These are phyloP conservation scores for Anethum foeniculum DNA, from an alignment of 140 eudicot genomes.

Conservation along the genomic window DNA sequence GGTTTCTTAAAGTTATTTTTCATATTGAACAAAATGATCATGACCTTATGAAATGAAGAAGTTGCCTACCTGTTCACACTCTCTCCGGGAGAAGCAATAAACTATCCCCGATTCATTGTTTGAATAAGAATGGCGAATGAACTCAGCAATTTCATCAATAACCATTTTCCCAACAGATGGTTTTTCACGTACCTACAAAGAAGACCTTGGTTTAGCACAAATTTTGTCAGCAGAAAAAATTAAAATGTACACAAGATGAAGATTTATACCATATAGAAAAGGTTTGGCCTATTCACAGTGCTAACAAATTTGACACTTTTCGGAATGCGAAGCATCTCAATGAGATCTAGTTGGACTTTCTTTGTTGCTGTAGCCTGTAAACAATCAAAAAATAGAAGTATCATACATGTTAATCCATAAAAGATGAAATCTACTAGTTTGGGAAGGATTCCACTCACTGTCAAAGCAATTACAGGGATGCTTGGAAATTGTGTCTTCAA, in stretches of 20 bases:
- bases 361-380: conserved; percentile 90
- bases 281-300: conserved; percentile 94
- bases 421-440: background rate
- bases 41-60: background rate
- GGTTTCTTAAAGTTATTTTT: background rate
- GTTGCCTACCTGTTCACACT: conserved; percentile 79
- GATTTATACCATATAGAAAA: conserved; percentile 78
- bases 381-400: conserved; percentile 5
- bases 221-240: conserved; percentile 8
- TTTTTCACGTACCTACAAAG: conserved; percentile 77
- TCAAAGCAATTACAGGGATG: conserved; percentile 88
- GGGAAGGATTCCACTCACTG: conserved; percentile 39
- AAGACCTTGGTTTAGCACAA: conserved; percentile 12
- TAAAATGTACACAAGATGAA: conserved; percentile 7
- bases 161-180: conserved; percentile 79
- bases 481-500: conserved; percentile 94
- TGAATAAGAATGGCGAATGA: conserved; percentile 61
- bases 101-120: conserved; percentile 95
- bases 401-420: background rate
- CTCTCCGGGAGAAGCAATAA: conserved; percentile 93
- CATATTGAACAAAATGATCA: background rate
- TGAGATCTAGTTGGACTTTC: conserved; percentile 88
- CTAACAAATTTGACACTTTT: conserved; percentile 89
- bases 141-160: conserved; percentile 85
- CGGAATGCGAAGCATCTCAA: conserved; percentile 88